These are phyloP conservation scores for Rhizophagus sp. DNA, from an alignment of 192 early-diverging fungal species.

Conservation along the genomic window DNA sequence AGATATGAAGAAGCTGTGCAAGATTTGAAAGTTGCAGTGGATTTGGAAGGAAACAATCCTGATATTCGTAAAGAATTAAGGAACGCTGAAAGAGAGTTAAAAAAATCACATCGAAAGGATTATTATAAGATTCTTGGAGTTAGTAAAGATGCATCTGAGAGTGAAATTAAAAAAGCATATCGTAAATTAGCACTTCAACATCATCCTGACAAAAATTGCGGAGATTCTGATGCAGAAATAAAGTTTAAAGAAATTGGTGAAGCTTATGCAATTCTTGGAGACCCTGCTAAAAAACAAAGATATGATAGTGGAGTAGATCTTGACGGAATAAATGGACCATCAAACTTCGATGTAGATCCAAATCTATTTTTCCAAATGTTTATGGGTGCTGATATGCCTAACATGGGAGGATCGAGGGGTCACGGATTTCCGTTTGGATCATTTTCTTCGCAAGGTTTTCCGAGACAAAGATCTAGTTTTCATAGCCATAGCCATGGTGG, in stretches of 20 bases:
- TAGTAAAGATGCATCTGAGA: conserved; percentile 70
- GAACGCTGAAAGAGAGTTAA: conserved; percentile 64
- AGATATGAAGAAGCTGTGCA: conserved; percentile 76
- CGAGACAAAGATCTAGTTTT: background rate
- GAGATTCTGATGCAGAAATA: conserved; percentile 65
- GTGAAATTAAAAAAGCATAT: conserved; percentile 82
- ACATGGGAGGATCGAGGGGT: conserved; percentile 31
- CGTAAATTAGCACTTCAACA: conserved; percentile 80
- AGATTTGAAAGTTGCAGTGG: conserved; percentile 67
- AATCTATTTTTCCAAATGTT: conserved; percentile 60
- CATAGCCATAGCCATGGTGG: background rate
- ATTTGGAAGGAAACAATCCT: conserved; percentile 63
- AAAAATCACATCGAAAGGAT: conserved; percentile 87
- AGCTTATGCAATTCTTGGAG: conserved; percentile 77
- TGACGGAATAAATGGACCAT: conserved; percentile 56
- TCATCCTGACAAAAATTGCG: conserved; percentile 91
- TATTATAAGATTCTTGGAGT: conserved; percentile 94
- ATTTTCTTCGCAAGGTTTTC: too few relatives aligned
- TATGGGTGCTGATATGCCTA: conserved; percentile 39
- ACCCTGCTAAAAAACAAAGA: conserved; percentile 78
- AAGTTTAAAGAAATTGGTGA: conserved; percentile 86
- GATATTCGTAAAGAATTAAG: conserved; percentile 42
- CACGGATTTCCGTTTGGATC: background rate
- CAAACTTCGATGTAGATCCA: conserved; percentile 53
- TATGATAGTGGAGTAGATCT: conserved; percentile 81